Evolutionary conservation across 2,329 filamentous ascomycete species (phyloP), one percentile per base, ranked within the genome.

Genomic region (Purpureocillium takamizusanense): DNA sequence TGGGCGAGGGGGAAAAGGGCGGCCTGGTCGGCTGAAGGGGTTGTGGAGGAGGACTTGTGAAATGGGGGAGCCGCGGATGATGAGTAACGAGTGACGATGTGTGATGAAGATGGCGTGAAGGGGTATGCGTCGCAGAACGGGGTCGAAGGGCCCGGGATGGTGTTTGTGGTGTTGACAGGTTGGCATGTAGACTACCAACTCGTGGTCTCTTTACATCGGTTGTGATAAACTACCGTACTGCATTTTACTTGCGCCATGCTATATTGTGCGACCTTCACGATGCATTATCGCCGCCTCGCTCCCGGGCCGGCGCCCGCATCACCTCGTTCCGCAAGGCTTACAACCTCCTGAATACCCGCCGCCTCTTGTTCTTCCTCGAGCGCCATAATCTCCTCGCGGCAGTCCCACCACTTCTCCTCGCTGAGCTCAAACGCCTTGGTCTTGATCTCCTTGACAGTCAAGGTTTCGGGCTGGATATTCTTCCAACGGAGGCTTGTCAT

Each of bases 351-450:
- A 59, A 97, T 95, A 9, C 92, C 89, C 27, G 88, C 86, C 35
- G 85, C 89, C 62, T 95, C 90, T 66, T 97, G 88, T 66, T 95
- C 90, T 62, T 95, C 90, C 63, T 98, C 92, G 54, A 97, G 62
- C 7, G 79, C 83, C 38, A 81, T 83, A 48, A 98, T 85, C 65
- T 97, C 90, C 66, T 98, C 92, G 51, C 92, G 76, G 56, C 83
- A 88, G 69, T 95, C 92, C 92, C 92, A 98, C 92, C 92, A 98
- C 60, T 94, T 95, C 65, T 89, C 85, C 62, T 98, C 92, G 31
- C 89, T 89, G 46, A 87, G 73, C 55, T 87, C 83, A 58, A 95
- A 98, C 1, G 88, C 92, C 56, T 79, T 81, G 52, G 89, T 83
- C 60, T 94, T 88, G 52, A 97, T 80, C 66, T 97, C 92, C 69